Conservation (phyloP, 1,284 basidiomycete genomes). For the Cystodermella granulosa region DNA sequence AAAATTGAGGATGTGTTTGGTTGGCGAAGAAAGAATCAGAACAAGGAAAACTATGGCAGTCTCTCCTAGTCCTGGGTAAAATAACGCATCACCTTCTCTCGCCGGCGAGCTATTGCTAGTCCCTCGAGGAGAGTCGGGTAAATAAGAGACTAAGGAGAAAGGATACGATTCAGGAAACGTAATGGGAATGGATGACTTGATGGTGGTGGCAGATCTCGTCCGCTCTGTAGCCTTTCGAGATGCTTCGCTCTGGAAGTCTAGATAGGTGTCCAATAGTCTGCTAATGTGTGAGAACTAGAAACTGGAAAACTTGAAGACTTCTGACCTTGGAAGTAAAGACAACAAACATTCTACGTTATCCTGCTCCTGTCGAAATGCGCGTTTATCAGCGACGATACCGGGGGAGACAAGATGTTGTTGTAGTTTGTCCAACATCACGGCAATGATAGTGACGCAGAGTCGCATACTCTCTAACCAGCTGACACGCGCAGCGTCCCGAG, state of each 20-base stretch:
- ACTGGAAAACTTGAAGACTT: slow-evolving; percentile 4
- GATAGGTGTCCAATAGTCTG: slow-evolving; percentile 82
- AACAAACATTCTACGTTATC: slow-evolving; percentile 90
- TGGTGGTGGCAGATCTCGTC: slow-evolving; percentile 57
- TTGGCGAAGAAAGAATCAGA: slow-evolving; percentile 74
- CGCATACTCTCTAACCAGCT: slow-evolving; percentile 87
- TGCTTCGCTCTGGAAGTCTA: slow-evolving; percentile 69
- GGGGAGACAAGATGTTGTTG: slow-evolving; percentile 76
- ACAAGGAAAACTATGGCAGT: slow-evolving; percentile 81
- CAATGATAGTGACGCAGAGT: slow-evolving; percentile 77
- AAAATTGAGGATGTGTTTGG: slow-evolving; percentile 74
- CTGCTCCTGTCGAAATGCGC: slow-evolving; percentile 72
- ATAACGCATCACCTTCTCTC: slow-evolving; percentile 47
- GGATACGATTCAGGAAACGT: slow-evolving; percentile 93
- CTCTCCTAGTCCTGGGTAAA: slow-evolving; percentile 82
- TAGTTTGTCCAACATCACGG: slow-evolving; percentile 87
- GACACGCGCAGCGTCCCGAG: slow-evolving; percentile 71
- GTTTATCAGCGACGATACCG: slow-evolving; percentile 56
- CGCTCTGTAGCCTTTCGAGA: slow-evolving; percentile 70
- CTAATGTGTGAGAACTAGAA: slow-evolving; percentile 10
- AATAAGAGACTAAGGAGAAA: slow-evolving; percentile 74
- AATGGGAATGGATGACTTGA: slow-evolving; percentile 65
- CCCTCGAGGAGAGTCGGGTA: slow-evolving; percentile 52
- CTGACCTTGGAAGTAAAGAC: slow-evolving; percentile 78
- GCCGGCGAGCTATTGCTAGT: slow-evolving; percentile 40